Percentiles rank a stretch among this genome's conserved stretches.
Evolutionary conservation across 495 filamentous ascomycete species (phyloP).

Genomic region (Penicillium longicatenatum): DNA sequence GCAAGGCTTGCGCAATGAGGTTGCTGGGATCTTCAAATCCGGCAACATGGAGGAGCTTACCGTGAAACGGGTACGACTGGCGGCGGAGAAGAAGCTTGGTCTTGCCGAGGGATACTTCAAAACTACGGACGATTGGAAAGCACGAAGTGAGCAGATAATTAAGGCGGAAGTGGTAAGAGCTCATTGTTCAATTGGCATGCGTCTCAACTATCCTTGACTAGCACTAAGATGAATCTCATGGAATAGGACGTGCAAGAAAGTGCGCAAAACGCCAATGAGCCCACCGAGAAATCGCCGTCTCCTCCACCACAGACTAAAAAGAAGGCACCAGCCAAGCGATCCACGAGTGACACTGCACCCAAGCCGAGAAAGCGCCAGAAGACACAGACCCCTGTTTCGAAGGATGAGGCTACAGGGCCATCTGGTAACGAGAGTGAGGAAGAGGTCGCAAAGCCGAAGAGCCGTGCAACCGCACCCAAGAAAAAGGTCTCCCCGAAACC

Average conservation of each 20-base stretch:
- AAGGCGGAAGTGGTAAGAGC: constrained; percentile 66
- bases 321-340: constrained; percentile 28
- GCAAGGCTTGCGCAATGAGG: constrained; percentile 58
- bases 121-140: constrained; percentile 66
- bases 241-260: constrained; percentile 36
- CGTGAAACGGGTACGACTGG: constrained; percentile 70
- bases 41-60: constrained; percentile 68
- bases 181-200: background rate
- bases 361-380: constrained; percentile 42
- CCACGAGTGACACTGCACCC: constrained; percentile 21
- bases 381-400: constrained; percentile 31
- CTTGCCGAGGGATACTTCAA: constrained; percentile 74
- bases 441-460: constrained; percentile 29
- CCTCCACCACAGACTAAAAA: constrained; percentile 25
- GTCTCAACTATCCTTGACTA: background rate
- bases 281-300: constrained; percentile 12
- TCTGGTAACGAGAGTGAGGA: constrained; percentile 28
- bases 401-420: constrained; percentile 25
- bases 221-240: background rate
- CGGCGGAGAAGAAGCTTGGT: constrained; percentile 63
- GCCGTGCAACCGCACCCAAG: constrained; percentile 19
- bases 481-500: constrained; percentile 31
- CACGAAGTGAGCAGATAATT: constrained; percentile 75
- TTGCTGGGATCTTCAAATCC: constrained; percentile 56
- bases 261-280: constrained; percentile 16